phyloP scores from a whole-genome alignment of 2,329 filamentous ascomycete genomes.

The Fusarium burgessii region DNA sequence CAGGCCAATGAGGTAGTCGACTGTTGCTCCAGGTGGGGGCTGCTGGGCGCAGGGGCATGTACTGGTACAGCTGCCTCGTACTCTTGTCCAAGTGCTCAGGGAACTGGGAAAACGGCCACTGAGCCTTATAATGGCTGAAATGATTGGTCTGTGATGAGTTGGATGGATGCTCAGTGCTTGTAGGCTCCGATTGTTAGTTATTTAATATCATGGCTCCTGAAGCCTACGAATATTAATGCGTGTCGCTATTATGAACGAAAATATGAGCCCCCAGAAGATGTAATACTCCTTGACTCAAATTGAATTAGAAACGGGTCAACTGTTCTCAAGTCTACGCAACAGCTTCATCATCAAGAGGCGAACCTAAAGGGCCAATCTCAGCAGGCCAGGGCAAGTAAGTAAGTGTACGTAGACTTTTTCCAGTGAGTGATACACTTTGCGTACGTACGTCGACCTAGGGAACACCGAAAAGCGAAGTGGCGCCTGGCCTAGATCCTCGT shows the following conservation, averaged over 20 bases:
- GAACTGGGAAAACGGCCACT: constrained; percentile 17
- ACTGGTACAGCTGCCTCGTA: constrained; percentile 43
- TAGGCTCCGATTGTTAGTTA: constrained; percentile 18
- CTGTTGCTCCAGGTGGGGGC: constrained; percentile 36
- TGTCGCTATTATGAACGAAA: constrained; percentile 6
- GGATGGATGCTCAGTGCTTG: background rate
- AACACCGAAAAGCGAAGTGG: constrained; percentile 27
- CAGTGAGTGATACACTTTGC: constrained; percentile 14
- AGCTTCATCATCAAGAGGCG: constrained; percentile 43
- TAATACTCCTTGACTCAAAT: background rate
- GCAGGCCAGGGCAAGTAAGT: constrained; percentile 10
- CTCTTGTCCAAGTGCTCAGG: constrained; percentile 17
- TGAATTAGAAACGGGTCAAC: constrained; percentile 24
- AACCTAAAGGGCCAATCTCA: constrained; percentile 30
- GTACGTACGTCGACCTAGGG: constrained; percentile 17
- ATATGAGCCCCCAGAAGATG: constrained; percentile 4
- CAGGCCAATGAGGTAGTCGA: constrained; percentile 47
- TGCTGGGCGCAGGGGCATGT: constrained; percentile 45
- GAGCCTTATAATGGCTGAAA: constrained; percentile 3
- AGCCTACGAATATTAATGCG: constrained; percentile 30
- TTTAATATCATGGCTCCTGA: constrained; percentile 23
- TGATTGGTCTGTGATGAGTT: constrained; percentile 8
- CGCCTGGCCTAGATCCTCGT: constrained; percentile 33
- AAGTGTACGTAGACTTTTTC: constrained; percentile 31
- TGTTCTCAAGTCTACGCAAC: constrained; percentile 33